Evolutionary conservation across 805 yeast genomes (phyloP).

Genomic region (Saccharomycopsis lassenensis): DNA sequence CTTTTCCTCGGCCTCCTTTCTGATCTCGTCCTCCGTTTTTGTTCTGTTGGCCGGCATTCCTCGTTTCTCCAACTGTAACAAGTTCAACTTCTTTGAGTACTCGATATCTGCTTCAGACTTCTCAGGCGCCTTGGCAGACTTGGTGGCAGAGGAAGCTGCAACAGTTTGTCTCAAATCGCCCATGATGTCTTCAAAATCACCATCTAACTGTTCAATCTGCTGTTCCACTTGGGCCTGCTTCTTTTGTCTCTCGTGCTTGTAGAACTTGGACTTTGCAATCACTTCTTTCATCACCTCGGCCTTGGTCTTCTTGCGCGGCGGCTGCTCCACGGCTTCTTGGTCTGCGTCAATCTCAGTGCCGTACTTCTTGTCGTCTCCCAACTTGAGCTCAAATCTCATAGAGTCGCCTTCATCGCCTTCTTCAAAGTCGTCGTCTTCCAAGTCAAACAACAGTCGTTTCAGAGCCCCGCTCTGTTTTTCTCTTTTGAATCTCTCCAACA

Average conservation of each 20-base stretch:
- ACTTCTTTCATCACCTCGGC: constrained; percentile 81
- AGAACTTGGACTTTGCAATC: constrained; percentile 70
- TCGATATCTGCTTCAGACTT: constrained; percentile 31
- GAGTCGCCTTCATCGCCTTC: constrained; percentile 29
- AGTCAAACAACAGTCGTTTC: constrained; percentile 52
- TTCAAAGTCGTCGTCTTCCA: constrained; percentile 59
- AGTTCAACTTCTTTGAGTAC: constrained; percentile 58
- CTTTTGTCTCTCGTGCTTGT: constrained; percentile 66
- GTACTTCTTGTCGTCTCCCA: constrained; percentile 45
- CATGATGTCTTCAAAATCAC: constrained; percentile 62
- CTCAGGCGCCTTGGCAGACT: constrained; percentile 24
- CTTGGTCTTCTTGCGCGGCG: constrained; percentile 59
- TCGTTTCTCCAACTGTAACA: constrained; percentile 57
- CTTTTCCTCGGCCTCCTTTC: constrained; percentile 48
- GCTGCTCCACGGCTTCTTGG: constrained; percentile 30
- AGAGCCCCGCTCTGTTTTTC: constrained; percentile 59
- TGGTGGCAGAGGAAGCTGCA: constrained; percentile 16
- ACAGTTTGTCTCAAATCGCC: constrained; percentile 31
- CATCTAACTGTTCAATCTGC: constrained; percentile 58
- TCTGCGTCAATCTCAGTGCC: constrained; percentile 33
- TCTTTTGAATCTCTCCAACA: constrained; percentile 88
- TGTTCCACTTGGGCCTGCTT: constrained; percentile 49
- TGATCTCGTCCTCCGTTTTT: constrained; percentile 63
- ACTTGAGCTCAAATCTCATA: constrained; percentile 41
- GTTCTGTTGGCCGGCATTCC: constrained; percentile 78